Conservation (phyloP, 495 filamentous ascomycete genomes). For the Xylaria bambusicola region DNA sequence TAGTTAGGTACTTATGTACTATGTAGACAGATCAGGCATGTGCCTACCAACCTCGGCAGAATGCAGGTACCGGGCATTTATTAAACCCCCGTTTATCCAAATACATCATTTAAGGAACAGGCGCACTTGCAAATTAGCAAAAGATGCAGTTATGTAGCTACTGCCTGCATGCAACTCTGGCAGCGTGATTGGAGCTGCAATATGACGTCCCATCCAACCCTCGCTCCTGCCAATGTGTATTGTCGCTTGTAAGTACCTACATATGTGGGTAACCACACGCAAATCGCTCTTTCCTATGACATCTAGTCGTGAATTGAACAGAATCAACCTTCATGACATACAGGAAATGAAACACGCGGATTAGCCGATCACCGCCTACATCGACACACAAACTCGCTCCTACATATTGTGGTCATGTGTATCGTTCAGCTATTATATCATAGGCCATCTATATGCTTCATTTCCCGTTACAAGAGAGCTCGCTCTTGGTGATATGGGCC, state of each 20-base stretch:
- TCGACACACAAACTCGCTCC: too few relatives aligned
- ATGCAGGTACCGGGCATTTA: too few relatives aligned
- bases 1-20: too few relatives aligned
- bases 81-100: neutral
- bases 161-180: slow-evolving; percentile 8
- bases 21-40: too few relatives aligned
- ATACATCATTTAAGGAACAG: neutral
- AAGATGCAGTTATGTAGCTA: slow-evolving; percentile 1
- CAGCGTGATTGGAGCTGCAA: slow-evolving; percentile 12
- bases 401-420: neutral
- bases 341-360: too few relatives aligned
- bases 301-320: too few relatives aligned
- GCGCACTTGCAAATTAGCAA: neutral
- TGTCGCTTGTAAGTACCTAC: too few relatives aligned
- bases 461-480: neutral
- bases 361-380: too few relatives aligned
- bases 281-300: neutral
- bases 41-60: too few relatives aligned
- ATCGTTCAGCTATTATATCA: neutral
- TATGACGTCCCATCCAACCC: slow-evolving; percentile 11
- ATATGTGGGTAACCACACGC: too few relatives aligned
- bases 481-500: neutral
- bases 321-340: too few relatives aligned
- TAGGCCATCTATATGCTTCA: neutral
- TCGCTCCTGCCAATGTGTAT: slow-evolving; percentile 27